These are phyloP conservation scores for Mycena belliarum DNA, from an alignment of 768 basidiomycete species.

Conservation along the genomic window DNA sequence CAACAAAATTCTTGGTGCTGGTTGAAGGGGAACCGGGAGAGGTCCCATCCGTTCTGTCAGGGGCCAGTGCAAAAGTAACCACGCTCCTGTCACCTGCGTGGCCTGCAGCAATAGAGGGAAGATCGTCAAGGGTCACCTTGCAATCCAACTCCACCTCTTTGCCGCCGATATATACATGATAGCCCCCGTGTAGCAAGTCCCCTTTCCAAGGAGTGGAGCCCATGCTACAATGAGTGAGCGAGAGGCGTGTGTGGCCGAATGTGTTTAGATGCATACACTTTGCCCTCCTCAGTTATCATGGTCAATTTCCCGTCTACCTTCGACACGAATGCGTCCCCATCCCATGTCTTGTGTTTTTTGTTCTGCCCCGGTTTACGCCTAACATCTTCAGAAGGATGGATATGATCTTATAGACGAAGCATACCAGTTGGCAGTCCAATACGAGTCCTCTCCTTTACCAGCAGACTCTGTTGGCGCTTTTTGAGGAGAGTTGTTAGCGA, in stretches of 20 bases:
- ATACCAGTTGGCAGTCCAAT: constrained; percentile 76
- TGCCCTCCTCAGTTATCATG: constrained; percentile 71
- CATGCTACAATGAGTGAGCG: constrained; percentile 41
- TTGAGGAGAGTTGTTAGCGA: constrained; percentile 19
- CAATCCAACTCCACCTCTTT: constrained; percentile 65
- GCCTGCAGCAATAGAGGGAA: constrained; percentile 48
- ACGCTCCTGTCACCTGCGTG: constrained; percentile 23
- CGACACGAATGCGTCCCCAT: constrained; percentile 71
- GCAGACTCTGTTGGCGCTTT: background rate
- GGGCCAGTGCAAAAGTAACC: constrained; percentile 14
- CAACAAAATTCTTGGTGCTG: constrained; percentile 37
- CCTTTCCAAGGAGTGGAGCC: constrained; percentile 66
- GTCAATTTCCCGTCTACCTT: constrained; percentile 50
- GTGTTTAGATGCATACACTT: constrained; percentile 55
- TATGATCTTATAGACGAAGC: constrained; percentile 2
- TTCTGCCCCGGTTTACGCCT: constrained; percentile 72
- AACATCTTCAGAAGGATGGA: background rate
- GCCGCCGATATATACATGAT: constrained; percentile 49
- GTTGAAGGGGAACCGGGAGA: constrained; percentile 19
- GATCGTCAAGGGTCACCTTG: constrained; percentile 47
- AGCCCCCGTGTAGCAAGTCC: constrained; percentile 48
- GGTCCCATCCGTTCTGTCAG: constrained; percentile 4
- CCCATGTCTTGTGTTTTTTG: constrained; percentile 87
- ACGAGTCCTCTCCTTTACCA: constrained; percentile 32
- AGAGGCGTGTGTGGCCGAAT: background rate